Evolutionary conservation across 116 monocot genomes (phyloP), one percentile per base, ranked within the genome.

Genomic region (Cymodocea nodosa): DNA sequence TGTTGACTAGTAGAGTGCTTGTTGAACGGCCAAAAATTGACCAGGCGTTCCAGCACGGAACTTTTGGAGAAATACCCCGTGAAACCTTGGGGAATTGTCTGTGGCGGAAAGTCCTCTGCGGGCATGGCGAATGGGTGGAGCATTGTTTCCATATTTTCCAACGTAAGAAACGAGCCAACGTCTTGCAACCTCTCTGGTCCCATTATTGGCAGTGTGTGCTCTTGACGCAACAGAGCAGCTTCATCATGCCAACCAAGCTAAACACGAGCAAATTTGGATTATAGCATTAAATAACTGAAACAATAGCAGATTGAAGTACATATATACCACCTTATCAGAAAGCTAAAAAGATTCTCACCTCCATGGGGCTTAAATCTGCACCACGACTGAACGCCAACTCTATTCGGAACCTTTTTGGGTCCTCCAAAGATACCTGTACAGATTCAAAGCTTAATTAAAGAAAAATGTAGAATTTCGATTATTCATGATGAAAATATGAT

Each of bases 111-210:
- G 71, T 98, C 98, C 75, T 98, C 98, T 7, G 89, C 89, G 4
- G 98, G 98, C 98, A 92, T 98, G 15, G 98, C 98, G 66, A 98
- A 98, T 30, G 84, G 84, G 3, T 84, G 84, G 6, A 92, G 59
- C 98, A 98, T 89, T 70, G 69, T 81, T 73, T 92, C 98, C 83
- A 92, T 84, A 65, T 79, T 92, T 23, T 89, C 89, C 6, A 92
- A 70, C 16, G 98, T 86, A 40, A 87, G 85, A 78, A 69, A 98
- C 6, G 89, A 75, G 2, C 78, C 82, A n/a, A 62, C 71, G 66
- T 98, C 98, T 37, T 86, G 92, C 71, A 98, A 73, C 52, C 98
- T 92, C 73, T 98, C 98, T 2, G 98, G 98, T n/a, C 98, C 92
- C 76, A 77, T 98, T 66, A 98, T 92, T 0, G 92, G 98, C 62